These are phyloP conservation scores for Tuber microsphaerosporum DNA, from an alignment of 495 filamentous ascomycete species.

Conservation along the genomic window DNA sequence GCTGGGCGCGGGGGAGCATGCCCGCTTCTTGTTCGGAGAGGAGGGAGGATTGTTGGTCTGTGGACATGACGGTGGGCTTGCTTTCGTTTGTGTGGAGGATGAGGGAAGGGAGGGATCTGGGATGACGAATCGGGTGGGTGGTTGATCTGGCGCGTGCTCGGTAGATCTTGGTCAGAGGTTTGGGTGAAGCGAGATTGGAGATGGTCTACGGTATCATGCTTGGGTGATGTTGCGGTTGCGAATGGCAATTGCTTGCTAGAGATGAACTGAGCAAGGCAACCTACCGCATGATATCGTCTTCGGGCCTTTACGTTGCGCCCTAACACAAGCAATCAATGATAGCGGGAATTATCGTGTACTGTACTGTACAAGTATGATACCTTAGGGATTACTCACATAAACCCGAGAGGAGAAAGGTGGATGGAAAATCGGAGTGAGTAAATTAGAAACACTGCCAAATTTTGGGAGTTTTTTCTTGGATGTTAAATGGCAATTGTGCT, in stretches of 20 bases:
- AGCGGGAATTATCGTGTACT: neutral
- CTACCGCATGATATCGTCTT: too few relatives aligned
- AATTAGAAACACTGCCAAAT: neutral
- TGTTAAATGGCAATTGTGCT: too few relatives aligned
- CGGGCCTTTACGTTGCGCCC: too few relatives aligned
- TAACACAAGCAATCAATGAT: too few relatives aligned
- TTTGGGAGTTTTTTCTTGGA: too few relatives aligned
- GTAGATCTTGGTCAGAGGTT: neutral
- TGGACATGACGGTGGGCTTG: neutral
- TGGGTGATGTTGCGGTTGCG: neutral
- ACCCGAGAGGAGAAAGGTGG: neutral
- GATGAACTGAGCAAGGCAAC: neutral
- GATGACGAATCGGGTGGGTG: neutral
- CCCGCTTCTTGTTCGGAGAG: conserved; percentile 13
- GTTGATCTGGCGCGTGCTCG: conserved; percentile 8
- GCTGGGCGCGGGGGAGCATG: conserved; percentile 26
- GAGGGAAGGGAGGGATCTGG: neutral
- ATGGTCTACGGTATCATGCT: neutral
- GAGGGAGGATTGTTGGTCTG: neutral
- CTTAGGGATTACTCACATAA: neutral
- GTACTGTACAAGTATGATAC: neutral
- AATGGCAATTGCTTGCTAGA: neutral
- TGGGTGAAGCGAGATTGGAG: neutral
- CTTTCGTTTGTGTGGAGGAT: conserved; percentile 7
- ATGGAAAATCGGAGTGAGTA: neutral